Evolutionary conservation across 164 flowering plant genomes (phyloP).

Genomic region (Malania oleifera): DNA sequence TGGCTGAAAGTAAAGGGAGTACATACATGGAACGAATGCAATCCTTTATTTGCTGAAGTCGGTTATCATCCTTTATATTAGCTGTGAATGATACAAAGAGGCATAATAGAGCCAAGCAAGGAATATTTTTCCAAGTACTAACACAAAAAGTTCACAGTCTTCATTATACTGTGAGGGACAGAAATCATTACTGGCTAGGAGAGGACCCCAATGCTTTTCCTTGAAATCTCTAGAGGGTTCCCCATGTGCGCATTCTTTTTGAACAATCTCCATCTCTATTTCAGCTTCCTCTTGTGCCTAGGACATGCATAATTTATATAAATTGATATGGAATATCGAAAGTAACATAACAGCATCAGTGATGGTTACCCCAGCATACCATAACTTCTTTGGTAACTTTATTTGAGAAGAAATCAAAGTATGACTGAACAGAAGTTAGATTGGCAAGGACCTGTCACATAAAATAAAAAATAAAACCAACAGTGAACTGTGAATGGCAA

Average conservation of each 20-base stretch:
- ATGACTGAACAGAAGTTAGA: slow-evolving; percentile 60
- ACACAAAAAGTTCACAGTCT: not conserved
- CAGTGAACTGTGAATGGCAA: not conserved
- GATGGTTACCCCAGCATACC: slow-evolving; percentile 32
- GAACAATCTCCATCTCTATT: slow-evolving; percentile 71
- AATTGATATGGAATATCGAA: not conserved
- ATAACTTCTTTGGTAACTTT: slow-evolving; percentile 42
- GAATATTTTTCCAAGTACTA: not conserved
- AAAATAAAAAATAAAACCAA: not conserved
- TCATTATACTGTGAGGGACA: not conserved
- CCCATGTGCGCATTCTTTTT: slow-evolving; percentile 34
- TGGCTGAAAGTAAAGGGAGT: not conserved
- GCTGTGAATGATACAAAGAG: slow-evolving; percentile 27
- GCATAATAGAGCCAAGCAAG: not conserved
- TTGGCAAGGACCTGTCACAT: slow-evolving; percentile 58
- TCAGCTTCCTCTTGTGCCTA: slow-evolving; percentile 90
- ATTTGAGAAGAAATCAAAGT: slow-evolving; percentile 61
- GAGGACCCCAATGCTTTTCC: slow-evolving; percentile 26
- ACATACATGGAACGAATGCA: slow-evolving; percentile 65
- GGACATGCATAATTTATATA: slow-evolving; percentile 6
- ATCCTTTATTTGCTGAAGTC: slow-evolving; percentile 77
- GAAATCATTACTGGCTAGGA: slow-evolving; percentile 29
- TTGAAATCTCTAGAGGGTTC: slow-evolving; percentile 30
- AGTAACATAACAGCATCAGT: not conserved
- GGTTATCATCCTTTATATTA: slow-evolving; percentile 32